Percentiles rank a stretch among this genome's conserved stretches.
phyloP scores from a whole-genome alignment of 2,329 filamentous ascomycete genomes.

The Curvularia verruculosa region DNA sequence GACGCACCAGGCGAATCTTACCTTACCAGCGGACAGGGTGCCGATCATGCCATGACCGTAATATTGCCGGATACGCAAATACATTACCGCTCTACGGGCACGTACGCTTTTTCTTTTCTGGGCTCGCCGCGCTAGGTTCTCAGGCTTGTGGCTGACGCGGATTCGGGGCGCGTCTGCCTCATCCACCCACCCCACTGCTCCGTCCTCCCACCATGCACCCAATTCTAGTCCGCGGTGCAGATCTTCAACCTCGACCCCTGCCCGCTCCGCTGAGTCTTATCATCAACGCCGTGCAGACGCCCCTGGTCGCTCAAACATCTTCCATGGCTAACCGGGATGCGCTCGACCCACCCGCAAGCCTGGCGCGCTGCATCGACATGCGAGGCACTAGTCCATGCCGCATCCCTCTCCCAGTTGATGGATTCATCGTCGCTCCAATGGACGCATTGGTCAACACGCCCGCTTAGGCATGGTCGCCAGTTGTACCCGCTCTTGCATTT shows the following conservation, averaged over 20 bases:
- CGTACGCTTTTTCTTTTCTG: constrained; percentile 20
- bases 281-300: constrained; percentile 35
- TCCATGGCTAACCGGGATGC: constrained; percentile 30
- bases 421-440: constrained; percentile 45
- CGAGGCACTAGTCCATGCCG: constrained; percentile 43
- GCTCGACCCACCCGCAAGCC: constrained; percentile 40
- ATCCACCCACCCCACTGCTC: constrained; percentile 19
- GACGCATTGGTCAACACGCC: constrained; percentile 37
- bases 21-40: background rate
- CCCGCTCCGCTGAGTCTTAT: constrained; percentile 32
- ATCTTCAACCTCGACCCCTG: constrained; percentile 33
- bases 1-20: constrained; percentile 11
- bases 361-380: constrained; percentile 44
- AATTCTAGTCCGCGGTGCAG: constrained; percentile 27
- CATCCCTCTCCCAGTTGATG: constrained; percentile 40
- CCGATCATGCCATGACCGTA: constrained; percentile 17
- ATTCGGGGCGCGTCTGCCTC: constrained; percentile 28
- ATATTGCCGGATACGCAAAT: constrained; percentile 33
- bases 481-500: constrained; percentile 28
- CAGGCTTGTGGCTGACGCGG: constrained; percentile 34
- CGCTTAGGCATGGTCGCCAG: constrained; percentile 37
- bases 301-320: constrained; percentile 35
- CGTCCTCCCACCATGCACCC: constrained; percentile 19
- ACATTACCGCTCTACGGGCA: constrained; percentile 32
- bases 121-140: constrained; percentile 3